Evolutionary conservation across 768 basidiomycete species (phyloP).

Genomic region (Russula virescens): DNA sequence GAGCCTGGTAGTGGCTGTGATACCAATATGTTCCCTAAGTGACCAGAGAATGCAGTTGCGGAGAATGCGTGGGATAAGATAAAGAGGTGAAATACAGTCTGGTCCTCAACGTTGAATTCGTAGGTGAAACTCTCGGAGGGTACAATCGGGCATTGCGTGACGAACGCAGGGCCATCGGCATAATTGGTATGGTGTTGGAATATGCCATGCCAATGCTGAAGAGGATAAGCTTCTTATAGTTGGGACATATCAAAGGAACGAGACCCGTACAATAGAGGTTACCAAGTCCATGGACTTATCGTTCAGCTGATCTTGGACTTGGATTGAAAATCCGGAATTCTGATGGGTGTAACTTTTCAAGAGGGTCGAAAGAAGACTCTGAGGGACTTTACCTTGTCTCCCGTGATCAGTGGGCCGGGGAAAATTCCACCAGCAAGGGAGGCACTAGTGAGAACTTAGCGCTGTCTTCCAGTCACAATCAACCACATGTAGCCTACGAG

Average conservation of each 20-base stretch:
- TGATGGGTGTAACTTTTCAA: slow-evolving; percentile 26
- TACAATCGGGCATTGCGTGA: slow-evolving; percentile 44
- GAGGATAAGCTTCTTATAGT: no score
- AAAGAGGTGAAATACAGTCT: slow-evolving; percentile 29
- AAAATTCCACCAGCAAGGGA: slow-evolving; percentile 3
- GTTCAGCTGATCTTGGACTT: slow-evolving; percentile 39
- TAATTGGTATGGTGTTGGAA: slow-evolving; percentile 38
- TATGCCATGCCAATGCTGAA: slow-evolving; percentile 53
- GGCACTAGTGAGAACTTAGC: neutral
- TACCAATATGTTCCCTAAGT: slow-evolving; percentile 32
- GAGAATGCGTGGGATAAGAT: neutral
- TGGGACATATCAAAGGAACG: neutral
- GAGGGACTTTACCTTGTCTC: slow-evolving; percentile 18
- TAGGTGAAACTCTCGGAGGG: slow-evolving; percentile 39
- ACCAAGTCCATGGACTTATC: slow-evolving; percentile 41
- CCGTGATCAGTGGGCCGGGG: slow-evolving; percentile 12
- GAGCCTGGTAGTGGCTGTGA: slow-evolving; percentile 34
- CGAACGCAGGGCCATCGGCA: slow-evolving; percentile 39
- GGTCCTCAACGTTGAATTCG: slow-evolving; percentile 31
- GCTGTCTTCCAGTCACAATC: neutral
- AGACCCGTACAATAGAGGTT: slow-evolving; percentile 41
- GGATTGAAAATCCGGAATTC: slow-evolving; percentile 37
- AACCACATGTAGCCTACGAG: neutral
- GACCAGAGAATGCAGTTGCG: neutral
- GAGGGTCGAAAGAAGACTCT: no score